Base-by-base conservation (phyloP, 2,329 filamentous ascomycete genomes). In the Colletotrichum liaoningense region DNA sequence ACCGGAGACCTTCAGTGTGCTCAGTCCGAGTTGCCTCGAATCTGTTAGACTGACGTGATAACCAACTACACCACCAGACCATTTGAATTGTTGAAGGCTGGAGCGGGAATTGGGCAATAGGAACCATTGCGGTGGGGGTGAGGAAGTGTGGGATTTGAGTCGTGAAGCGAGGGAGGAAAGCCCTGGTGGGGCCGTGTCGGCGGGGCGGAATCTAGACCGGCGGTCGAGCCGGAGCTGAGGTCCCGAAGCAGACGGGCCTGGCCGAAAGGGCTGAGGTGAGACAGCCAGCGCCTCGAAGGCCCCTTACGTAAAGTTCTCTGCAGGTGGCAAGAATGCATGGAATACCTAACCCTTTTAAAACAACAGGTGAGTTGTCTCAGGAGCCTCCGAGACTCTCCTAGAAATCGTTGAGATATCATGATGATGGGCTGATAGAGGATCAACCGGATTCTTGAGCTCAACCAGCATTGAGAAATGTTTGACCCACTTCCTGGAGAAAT, bases 41-140 rank as follows among this genome's bases (percentile, higher is more conserved):
- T 19, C 22, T 81, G 83, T 86, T 86, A 85, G 83, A 85, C 83
- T 84, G 82, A 85, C 81, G 84, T 85, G 84, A 85, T 85, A 84
- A 85, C 83, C 84, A 85, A 85, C 84, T 80, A 80, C 79, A 80
- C 79, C 78, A 81, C 69, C 52, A 73, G 55, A 73, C 70, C 69
- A 38, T n/a, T 12, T 19, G 16, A 5, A 35, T 72, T 69, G 66
- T 59, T 72, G 66, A 1, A 2, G 1, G 1, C 0, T 0, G 1
- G 0, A 1, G 1, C 0, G 0, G 2, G n/a, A 22, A 46, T 14
- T 19, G 1, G 4, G 3, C 1, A 19, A 35, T 55, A 63, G 22
- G 5, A 12, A 54, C 12, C 1, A 0, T 5, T 7, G 19, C 1
- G 1, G 3, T 22, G 1, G 2, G 6, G 5, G 1, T 7, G 42